Base-by-base conservation (phyloP, 2,329 filamentous ascomycete species). In the Fusarium lateritium region DNA sequence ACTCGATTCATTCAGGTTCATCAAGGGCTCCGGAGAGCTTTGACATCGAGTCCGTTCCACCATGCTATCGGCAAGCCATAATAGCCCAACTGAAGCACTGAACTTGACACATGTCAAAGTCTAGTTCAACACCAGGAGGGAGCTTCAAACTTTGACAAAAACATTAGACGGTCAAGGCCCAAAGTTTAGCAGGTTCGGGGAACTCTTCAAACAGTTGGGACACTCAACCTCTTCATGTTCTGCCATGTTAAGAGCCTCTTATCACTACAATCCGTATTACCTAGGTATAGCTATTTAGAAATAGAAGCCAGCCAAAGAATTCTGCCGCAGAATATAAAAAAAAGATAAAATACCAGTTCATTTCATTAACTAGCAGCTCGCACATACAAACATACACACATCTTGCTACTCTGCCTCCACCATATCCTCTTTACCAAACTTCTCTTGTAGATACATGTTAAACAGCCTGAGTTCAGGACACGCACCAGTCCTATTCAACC, bases 361-460 rank as follows among this genome's bases (percentile, higher is more conserved):
- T 71, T 73, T 76, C 74, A 76, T 76, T 75, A 76, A 69, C 65
- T 70, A 72, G 56, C 69, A 67, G 44, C 67, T 65, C 70, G 72
- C 68, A 74, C 65, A 71, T 68, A 72, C 68, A 73, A 69, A 67
- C 69, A 72, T 70, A 72, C 67, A 65, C 62, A 71, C 64, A 56
- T 70, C 62, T 63, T 65, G 49, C 49, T 62, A 57, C 47, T 45
- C 31, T 39, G 55, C 46, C 65, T 40, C 58, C 52, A 31, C 51
- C 43, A 44, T 53, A 24, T 56, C 53, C 56, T 50, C 45, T 62
- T 55, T 24, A 22, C 54, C 55, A 67, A 56, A 66, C 43, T 65
- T 49, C 45, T 69, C 68, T 70, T 64, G 71, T 73, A 71, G 65
- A 74, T 73, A 74, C 71, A 72, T 73, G 44, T 64, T 65, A 62